Conservation (phyloP, 495 filamentous ascomycete species). For the Astrocystis sublimbata region DNA sequence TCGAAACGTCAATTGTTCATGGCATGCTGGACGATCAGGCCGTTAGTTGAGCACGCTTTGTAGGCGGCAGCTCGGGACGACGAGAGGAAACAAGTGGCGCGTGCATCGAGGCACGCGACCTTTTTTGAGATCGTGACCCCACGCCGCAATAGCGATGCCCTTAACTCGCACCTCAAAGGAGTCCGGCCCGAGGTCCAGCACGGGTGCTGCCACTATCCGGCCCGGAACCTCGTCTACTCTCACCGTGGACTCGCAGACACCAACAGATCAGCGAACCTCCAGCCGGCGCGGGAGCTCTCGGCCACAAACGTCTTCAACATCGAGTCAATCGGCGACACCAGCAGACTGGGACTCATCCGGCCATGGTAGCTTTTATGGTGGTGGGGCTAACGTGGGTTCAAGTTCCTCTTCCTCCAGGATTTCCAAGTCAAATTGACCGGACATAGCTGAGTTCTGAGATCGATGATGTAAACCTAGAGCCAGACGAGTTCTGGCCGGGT, state of each 20-base stretch:
- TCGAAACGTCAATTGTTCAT: background rate
- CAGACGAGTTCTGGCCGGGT: slow-evolving; percentile 10
- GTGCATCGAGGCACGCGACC: background rate
- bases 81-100: background rate
- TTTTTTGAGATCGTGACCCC: background rate
- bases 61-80: background rate
- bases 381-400: slow-evolving; percentile 5
- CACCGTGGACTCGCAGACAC: slow-evolving; percentile 4
- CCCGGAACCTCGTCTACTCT: background rate
- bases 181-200: background rate
- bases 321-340: slow-evolving; percentile 3
- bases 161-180: background rate
- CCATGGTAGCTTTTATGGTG: slow-evolving; percentile 3
- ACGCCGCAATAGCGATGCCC: background rate
- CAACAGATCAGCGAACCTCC: background rate
- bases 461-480: slow-evolving; percentile 6
- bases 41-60: background rate
- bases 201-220: background rate
- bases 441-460: slow-evolving; percentile 8
- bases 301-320: slow-evolving; percentile 9
- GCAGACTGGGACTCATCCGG: background rate
- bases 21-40: background rate
- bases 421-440: slow-evolving; percentile 4
- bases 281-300: background rate
- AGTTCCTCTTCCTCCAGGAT: background rate